Percentiles rank a stretch among this genome's conserved stretches.
Conservation (phyloP, 164 flowering plant species). For the Umbilicus rupestris region DNA sequence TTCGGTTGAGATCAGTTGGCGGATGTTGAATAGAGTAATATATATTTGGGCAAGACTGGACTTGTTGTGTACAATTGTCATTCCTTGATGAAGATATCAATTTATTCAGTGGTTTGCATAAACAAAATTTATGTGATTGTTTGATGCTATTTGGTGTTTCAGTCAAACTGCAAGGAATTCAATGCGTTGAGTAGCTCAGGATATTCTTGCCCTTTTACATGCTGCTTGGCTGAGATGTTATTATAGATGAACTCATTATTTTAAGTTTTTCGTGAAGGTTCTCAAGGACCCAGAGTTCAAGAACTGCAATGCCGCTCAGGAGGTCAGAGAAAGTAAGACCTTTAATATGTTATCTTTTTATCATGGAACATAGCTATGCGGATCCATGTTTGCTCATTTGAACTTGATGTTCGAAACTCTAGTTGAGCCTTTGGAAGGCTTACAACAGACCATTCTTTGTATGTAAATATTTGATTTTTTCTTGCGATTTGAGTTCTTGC, state of each 20-base stretch:
- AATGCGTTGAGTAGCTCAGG: background rate
- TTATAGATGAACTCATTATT: background rate
- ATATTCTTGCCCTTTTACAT: background rate
- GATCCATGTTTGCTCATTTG: background rate
- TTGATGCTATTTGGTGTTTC: too few species aligned
- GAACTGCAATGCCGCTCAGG: slow-evolving; percentile 49
- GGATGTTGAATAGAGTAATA: too few species aligned
- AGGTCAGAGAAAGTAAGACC: slow-evolving; percentile 55
- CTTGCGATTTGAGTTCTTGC: background rate
- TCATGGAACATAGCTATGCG: background rate
- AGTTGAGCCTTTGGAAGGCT: background rate
- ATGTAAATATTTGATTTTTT: too few species aligned
- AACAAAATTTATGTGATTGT: too few species aligned
- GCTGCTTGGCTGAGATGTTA: background rate
- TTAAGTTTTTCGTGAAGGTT: slow-evolving; percentile 30
- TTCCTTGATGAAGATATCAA: background rate
- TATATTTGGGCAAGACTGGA: too few species aligned
- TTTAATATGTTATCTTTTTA: background rate
- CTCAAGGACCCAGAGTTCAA: slow-evolving; percentile 47
- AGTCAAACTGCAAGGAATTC: background rate
- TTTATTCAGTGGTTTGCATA: background rate
- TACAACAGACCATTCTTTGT: background rate
- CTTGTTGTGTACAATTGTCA: too few species aligned
- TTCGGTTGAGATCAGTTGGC: too few species aligned
- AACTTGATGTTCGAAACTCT: background rate